These are phyloP conservation scores for Sporothrix humicola DNA, from an alignment of 2,329 filamentous ascomycete species.

Conservation along the genomic window DNA sequence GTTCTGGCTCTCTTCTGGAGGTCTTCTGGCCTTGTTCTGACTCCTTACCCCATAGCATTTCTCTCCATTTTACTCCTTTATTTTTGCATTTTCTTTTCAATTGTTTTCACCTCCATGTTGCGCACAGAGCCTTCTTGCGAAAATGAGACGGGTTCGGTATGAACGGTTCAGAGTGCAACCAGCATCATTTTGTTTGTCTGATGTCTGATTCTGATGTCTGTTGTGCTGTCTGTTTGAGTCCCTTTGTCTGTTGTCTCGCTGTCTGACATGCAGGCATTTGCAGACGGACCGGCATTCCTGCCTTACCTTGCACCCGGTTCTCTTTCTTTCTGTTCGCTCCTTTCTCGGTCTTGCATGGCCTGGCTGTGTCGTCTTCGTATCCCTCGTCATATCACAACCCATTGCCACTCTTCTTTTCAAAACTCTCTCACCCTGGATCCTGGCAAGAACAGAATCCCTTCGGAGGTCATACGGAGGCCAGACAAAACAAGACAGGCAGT, in stretches of 20 bases:
- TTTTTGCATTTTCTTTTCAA: not conserved
- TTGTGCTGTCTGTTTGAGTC: not conserved
- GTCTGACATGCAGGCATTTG: constrained; percentile 6
- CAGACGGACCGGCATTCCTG: not conserved
- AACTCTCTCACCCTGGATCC: not conserved
- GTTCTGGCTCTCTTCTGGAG: too few relatives aligned
- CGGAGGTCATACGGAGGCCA: constrained; percentile 4
- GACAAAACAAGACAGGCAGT: not conserved
- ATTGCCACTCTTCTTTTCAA: not conserved
- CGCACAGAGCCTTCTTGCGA: constrained; percentile 17
- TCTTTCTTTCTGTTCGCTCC: not conserved
- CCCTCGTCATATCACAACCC: not conserved
- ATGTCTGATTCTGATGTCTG: not conserved
- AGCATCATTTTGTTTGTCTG: constrained; percentile 1
- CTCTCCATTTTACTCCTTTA: not conserved
- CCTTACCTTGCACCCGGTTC: not conserved
- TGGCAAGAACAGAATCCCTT: not conserved
- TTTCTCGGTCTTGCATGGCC: not conserved
- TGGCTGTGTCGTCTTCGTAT: not conserved
- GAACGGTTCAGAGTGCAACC: constrained; percentile 2
- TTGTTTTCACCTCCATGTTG: constrained; percentile 9
- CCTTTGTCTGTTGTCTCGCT: not conserved
- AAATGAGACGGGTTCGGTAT: constrained; percentile 19
- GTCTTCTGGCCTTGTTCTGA: not conserved
- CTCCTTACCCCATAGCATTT: too few relatives aligned